Conservation (phyloP, 768 basidiomycete genomes). For the Phylloporus sp. region DNA sequence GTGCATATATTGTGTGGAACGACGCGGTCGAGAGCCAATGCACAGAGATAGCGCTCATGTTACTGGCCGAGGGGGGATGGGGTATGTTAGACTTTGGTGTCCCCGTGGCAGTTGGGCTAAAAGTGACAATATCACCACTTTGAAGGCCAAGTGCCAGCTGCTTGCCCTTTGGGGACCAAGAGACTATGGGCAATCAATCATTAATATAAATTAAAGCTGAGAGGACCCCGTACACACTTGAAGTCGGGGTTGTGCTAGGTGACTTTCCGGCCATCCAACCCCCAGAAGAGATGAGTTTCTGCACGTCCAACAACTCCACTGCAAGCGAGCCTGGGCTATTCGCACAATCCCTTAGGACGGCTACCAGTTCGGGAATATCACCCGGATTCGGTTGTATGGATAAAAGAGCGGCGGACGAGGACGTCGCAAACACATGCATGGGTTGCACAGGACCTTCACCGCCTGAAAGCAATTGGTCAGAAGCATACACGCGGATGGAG, state of each 20-base stretch:
- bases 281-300: conserved; percentile 40
- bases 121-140: conserved; percentile 67
- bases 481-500: conserved; percentile 56
- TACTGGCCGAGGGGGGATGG: conserved; percentile 47
- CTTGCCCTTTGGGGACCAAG: conserved; percentile 86
- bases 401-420: conserved; percentile 41
- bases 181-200: conserved; percentile 48
- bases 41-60: conserved; percentile 44
- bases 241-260: conserved; percentile 48
- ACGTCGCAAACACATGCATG: conserved; percentile 42
- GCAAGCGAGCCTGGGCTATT: conserved; percentile 33
- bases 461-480: conserved; percentile 44
- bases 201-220: conserved; percentile 1
- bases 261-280: conserved; percentile 52
- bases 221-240: conserved; percentile 42
- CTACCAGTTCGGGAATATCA: conserved; percentile 50
- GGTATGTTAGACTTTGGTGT: conserved; percentile 53
- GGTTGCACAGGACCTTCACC: conserved; percentile 42
- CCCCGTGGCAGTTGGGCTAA: conserved; percentile 50
- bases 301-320: conserved; percentile 59
- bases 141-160: conserved; percentile 73
- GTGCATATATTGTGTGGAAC: conserved; percentile 61
- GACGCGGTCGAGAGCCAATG: conserved; percentile 68
- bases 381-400: conserved; percentile 66
- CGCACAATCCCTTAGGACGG: conserved; percentile 45